These are phyloP conservation scores for Ceratobasidium sp. DNA, from an alignment of 1,284 basidiomycete species.

Conservation along the genomic window DNA sequence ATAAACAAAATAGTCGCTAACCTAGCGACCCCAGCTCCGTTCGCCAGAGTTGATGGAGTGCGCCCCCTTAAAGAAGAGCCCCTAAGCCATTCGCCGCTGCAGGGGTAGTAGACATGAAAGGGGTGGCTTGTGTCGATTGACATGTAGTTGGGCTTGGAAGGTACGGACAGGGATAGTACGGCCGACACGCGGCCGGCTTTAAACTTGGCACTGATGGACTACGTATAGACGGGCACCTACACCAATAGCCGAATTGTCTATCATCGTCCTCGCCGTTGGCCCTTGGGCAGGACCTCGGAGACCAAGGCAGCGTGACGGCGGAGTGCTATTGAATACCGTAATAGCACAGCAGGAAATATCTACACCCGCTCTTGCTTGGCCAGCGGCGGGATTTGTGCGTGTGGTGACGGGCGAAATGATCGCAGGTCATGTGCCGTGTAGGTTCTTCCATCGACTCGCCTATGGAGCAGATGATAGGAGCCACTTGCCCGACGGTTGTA, in stretches of 20 bases:
- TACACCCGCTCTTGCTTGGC: constrained; percentile 21
- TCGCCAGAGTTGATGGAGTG: neutral
- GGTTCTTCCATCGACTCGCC: constrained; percentile 12
- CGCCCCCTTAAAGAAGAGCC: neutral
- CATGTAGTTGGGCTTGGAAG: constrained; percentile 25
- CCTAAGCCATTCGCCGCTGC: neutral
- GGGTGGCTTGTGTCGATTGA: constrained; percentile 12
- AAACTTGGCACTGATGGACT: constrained; percentile 38
- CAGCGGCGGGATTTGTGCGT: constrained; percentile 40
- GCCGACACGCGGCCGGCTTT: constrained; percentile 19
- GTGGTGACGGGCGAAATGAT: constrained; percentile 29
- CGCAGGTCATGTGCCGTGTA: constrained; percentile 35
- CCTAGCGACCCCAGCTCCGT: constrained; percentile 17
- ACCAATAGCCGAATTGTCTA: constrained; percentile 40
- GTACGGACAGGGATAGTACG: constrained; percentile 38
- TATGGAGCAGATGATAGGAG: constrained; percentile 25
- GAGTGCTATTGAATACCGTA: constrained; percentile 18
- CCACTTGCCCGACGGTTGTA: neutral
- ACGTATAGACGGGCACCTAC: constrained; percentile 10
- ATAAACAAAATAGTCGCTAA: neutral
- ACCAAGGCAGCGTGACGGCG: constrained; percentile 18
- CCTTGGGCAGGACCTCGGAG: constrained; percentile 16
- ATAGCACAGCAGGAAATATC: constrained; percentile 6
- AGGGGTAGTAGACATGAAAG: constrained; percentile 18
- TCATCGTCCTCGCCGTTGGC: neutral